These are phyloP conservation scores for Cyberlindnera maritima DNA, from an alignment of 805 yeast species.

Conservation along the genomic window DNA sequence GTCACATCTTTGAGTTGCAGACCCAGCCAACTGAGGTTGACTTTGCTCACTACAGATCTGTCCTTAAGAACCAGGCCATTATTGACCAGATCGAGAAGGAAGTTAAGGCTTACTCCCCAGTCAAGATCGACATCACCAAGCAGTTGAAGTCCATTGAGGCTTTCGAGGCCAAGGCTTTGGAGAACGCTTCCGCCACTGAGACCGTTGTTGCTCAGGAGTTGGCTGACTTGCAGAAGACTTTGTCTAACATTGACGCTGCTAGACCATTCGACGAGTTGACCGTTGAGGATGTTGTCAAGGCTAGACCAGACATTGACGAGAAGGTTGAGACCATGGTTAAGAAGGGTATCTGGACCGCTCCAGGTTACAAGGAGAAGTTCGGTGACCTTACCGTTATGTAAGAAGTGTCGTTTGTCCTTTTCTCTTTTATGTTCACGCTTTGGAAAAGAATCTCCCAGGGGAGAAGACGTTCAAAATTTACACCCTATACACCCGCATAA, in stretches of 20 bases:
- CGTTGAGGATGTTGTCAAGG: slow-evolving; percentile 89
- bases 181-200: slow-evolving; percentile 93
- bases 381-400: slow-evolving; percentile 94
- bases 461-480: not conserved
- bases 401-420: not conserved
- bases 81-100: slow-evolving; percentile 79
- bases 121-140: slow-evolving; percentile 80
- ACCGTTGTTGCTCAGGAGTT: slow-evolving; percentile 83
- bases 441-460: slow-evolving; percentile 6
- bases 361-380: slow-evolving; percentile 97
- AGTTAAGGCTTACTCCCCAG: slow-evolving; percentile 74
- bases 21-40: slow-evolving; percentile 77
- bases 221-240: slow-evolving; percentile 79
- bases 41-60: slow-evolving; percentile 73
- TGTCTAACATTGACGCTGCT: slow-evolving; percentile 91
- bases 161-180: slow-evolving; percentile 92
- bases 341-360: slow-evolving; percentile 97
- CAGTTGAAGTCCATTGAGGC: slow-evolving; percentile 90
- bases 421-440: not conserved
- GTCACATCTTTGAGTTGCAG: slow-evolving; percentile 66
- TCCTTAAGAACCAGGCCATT: slow-evolving; percentile 77
- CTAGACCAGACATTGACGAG: slow-evolving; percentile 96
- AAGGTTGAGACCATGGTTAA: slow-evolving; percentile 93
- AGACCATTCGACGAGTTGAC: slow-evolving; percentile 98
- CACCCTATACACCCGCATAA: slow-evolving; percentile 13